phyloP scores from a whole-genome alignment of 1,284 basidiomycete genomes.

The Fomitopsis betulina region DNA sequence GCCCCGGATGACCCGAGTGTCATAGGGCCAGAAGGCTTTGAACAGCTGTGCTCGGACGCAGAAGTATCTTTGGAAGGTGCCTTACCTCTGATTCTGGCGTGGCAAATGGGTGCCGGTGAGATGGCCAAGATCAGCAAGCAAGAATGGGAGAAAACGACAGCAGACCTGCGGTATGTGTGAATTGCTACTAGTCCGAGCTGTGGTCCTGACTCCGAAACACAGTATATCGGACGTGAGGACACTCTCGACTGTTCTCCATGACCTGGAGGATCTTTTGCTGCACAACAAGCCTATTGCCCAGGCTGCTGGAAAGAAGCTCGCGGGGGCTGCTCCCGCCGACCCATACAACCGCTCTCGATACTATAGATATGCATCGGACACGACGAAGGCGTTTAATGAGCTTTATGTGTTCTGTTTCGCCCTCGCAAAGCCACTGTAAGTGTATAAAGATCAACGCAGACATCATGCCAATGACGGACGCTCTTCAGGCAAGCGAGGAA shows the following conservation, averaged over 20 bases:
- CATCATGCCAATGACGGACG: neutral
- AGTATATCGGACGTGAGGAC: slow-evolving; percentile 56
- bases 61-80: slow-evolving; percentile 65
- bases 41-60: slow-evolving; percentile 58
- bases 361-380: slow-evolving; percentile 42
- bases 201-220: neutral
- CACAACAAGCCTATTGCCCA: slow-evolving; percentile 30
- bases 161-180: slow-evolving; percentile 47
- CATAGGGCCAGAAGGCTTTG: slow-evolving; percentile 67
- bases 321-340: slow-evolving; percentile 12
- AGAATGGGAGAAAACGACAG: slow-evolving; percentile 64
- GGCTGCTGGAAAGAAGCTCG: slow-evolving; percentile 16
- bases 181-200: neutral
- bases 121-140: slow-evolving; percentile 63
- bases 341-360: slow-evolving; percentile 56
- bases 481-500: slow-evolving; percentile 55
- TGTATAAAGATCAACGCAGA: neutral
- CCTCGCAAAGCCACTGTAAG: slow-evolving; percentile 62
- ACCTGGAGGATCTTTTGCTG: slow-evolving; percentile 62
- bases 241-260: slow-evolving; percentile 46
- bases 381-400: slow-evolving; percentile 50
- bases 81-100: slow-evolving; percentile 64
- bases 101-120: slow-evolving; percentile 64
- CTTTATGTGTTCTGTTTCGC: slow-evolving; percentile 67
- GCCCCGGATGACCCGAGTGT: slow-evolving; percentile 52